These are phyloP conservation scores for Colletotrichum coccodes DNA, from an alignment of 2,329 filamentous ascomycete genomes.

Conservation along the genomic window DNA sequence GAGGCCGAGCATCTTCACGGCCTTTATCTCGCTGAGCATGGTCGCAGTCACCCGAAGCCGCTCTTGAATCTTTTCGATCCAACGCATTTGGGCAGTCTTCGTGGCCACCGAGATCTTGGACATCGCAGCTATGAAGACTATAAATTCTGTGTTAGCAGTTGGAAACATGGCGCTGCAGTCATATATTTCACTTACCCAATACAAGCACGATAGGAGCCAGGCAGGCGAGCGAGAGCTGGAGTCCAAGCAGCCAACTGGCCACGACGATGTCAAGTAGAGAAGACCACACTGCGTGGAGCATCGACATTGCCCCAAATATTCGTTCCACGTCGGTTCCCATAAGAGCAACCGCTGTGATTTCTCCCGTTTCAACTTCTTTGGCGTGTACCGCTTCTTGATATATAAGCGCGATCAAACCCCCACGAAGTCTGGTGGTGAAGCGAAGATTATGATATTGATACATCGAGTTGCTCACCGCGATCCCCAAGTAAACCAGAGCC, in stretches of 20 bases:
- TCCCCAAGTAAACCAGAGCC: constrained; percentile 42
- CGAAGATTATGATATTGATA: constrained; percentile 39
- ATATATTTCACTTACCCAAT: constrained; percentile 13
- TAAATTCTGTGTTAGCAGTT: neutral
- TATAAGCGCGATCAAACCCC: constrained; percentile 38
- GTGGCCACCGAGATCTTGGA: constrained; percentile 33
- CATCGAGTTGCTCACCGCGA: constrained; percentile 39
- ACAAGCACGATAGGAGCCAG: constrained; percentile 39
- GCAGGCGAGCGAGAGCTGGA: constrained; percentile 40
- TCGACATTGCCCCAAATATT: constrained; percentile 36
- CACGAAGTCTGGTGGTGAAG: constrained; percentile 36
- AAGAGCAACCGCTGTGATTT: constrained; percentile 41
- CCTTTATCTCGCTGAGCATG: constrained; percentile 55
- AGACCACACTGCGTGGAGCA: constrained; percentile 43
- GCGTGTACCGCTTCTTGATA: constrained; percentile 37
- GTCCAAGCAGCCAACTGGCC: constrained; percentile 42
- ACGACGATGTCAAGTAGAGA: constrained; percentile 40
- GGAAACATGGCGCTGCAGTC: no score
- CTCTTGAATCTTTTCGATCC: constrained; percentile 55
- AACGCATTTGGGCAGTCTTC: constrained; percentile 42
- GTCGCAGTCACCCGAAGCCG: constrained; percentile 52
- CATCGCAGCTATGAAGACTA: constrained; percentile 36
- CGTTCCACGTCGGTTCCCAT: constrained; percentile 48
- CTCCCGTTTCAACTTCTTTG: constrained; percentile 36
- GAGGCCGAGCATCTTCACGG: constrained; percentile 55